phyloP scores from a whole-genome alignment of 2,329 filamentous ascomycete genomes.

The Magnaporthiopsis incrustans region DNA sequence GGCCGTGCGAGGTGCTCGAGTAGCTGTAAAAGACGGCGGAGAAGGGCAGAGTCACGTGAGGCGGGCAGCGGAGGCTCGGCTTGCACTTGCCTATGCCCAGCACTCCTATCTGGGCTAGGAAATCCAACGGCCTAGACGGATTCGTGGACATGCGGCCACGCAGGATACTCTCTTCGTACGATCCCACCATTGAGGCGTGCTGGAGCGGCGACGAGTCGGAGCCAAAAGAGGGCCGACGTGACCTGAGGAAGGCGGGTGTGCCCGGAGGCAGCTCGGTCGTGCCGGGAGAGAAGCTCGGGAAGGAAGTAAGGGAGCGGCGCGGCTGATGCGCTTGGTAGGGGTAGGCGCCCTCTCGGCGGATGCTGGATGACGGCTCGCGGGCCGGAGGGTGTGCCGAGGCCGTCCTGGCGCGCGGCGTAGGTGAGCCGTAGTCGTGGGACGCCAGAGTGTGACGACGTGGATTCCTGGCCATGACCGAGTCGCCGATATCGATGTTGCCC shows the following conservation, averaged over 20 bases:
- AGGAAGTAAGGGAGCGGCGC: conserved; percentile 62
- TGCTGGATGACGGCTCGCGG: conserved; percentile 26
- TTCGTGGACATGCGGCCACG: conserved; percentile 94
- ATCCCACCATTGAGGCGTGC: conserved; percentile 93
- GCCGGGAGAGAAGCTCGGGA: conserved; percentile 33
- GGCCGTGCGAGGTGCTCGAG: conserved; percentile 55
- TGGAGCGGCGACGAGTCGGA: conserved; percentile 71
- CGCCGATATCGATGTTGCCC: conserved; percentile 40
- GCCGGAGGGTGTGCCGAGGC: conserved; percentile 11
- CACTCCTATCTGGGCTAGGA: conserved; percentile 91
- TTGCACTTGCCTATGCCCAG: conserved; percentile 86
- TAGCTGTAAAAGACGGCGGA: conserved; percentile 97
- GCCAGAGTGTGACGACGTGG: conserved; percentile 65
- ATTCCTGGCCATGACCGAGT: conserved; percentile 24
- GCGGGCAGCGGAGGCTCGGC: conserved; percentile 71
- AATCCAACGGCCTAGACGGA: conserved; percentile 85
- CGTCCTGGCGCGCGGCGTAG: conserved; percentile 18
- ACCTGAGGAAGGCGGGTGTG: conserved; percentile 40
- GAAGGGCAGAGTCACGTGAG: conserved; percentile 85
- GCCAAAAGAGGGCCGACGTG: conserved; percentile 61
- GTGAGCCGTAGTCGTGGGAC: conserved; percentile 44
- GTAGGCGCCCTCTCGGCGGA: conserved; percentile 51
- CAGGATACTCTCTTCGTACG: conserved; percentile 94
- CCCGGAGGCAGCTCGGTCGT: conserved; percentile 35
- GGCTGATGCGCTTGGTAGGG: conserved; percentile 75